phyloP scores from a whole-genome alignment of 768 basidiomycete genomes.

The Amanita exitialis region DNA sequence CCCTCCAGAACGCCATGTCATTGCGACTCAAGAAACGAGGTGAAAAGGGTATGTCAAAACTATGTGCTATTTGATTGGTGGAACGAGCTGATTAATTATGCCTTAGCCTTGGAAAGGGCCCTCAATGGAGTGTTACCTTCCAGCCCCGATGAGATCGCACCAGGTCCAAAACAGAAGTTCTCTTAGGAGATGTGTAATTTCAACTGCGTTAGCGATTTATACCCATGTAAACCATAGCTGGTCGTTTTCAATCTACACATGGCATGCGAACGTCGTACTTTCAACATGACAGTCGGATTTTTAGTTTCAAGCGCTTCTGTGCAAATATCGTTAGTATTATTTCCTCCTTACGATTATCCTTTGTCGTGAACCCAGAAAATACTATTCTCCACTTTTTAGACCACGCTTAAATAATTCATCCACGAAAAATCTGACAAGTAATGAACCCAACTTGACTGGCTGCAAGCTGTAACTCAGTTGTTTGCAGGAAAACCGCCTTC shows the following conservation, averaged over 20 bases:
- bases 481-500: too few relatives aligned
- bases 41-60: conserved; percentile 47
- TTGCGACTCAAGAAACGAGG: conserved; percentile 85
- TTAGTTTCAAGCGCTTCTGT: too few relatives aligned
- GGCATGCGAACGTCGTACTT: neutral
- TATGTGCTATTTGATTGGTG: neutral
- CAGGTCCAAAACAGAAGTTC: neutral
- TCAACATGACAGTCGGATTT: too few relatives aligned
- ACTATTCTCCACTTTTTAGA: too few relatives aligned
- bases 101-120: conserved; percentile 2
- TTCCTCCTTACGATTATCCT: too few relatives aligned
- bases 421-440: too few relatives aligned
- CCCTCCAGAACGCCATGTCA: conserved; percentile 73
- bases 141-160: neutral
- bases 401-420: too few relatives aligned
- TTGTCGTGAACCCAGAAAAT: too few relatives aligned
- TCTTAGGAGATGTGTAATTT: neutral
- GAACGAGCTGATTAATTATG: neutral
- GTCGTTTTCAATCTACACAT: neutral
- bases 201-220: neutral
- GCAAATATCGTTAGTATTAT: too few relatives aligned
- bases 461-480: too few relatives aligned
- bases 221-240: neutral
- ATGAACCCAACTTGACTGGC: too few relatives aligned
- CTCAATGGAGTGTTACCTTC: neutral